Evolutionary conservation across 164 flowering plant genomes (phyloP).

Genomic region (Aristolochia californica): DNA sequence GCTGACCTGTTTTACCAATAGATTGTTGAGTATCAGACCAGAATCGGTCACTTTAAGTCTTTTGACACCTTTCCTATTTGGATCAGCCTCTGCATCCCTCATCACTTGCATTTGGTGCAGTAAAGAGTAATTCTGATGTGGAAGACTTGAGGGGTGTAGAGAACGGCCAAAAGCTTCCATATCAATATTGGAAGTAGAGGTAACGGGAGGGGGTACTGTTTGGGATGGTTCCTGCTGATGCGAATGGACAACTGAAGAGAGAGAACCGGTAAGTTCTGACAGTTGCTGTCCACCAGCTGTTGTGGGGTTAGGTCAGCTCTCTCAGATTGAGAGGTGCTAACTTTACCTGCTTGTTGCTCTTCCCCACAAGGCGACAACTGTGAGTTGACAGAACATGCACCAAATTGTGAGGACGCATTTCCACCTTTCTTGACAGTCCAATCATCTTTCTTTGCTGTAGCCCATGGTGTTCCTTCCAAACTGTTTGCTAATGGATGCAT

Average conservation of each 20-base stretch:
- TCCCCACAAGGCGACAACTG: slow-evolving; percentile 23
- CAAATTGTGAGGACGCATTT: slow-evolving; percentile 20
- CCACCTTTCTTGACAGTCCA: slow-evolving; percentile 26
- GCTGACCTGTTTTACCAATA: slow-evolving; percentile 19
- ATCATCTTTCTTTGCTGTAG: slow-evolving; percentile 23
- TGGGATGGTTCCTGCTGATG: slow-evolving; percentile 16
- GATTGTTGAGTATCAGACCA: slow-evolving; percentile 27
- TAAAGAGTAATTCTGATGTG: slow-evolving; percentile 40
- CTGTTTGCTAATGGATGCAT: slow-evolving; percentile 17
- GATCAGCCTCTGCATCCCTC: slow-evolving; percentile 42
- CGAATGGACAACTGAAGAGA: slow-evolving; percentile 3
- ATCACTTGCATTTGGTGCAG: slow-evolving; percentile 54
- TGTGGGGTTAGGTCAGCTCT: slow-evolving; percentile 10
- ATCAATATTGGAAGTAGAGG: slow-evolving; percentile 20
- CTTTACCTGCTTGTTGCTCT: slow-evolving; percentile 21
- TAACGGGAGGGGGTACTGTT: background rate
- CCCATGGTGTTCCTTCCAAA: slow-evolving; percentile 19
- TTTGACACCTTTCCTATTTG: slow-evolving; percentile 34
- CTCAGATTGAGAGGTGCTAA: slow-evolving; percentile 21
- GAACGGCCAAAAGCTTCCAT: slow-evolving; percentile 57
- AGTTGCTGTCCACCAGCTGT: slow-evolving; percentile 8
- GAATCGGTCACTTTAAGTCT: slow-evolving; percentile 40
- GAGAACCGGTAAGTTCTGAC: slow-evolving; percentile 4
- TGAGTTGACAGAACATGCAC: slow-evolving; percentile 17
- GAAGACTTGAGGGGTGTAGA: slow-evolving; percentile 26